A percentile compares a stretch with the other conserved stretches of the same genome.
Evolutionary conservation across 345 rosid species (phyloP).

Genomic region (Erysimum cheiranthoides): DNA sequence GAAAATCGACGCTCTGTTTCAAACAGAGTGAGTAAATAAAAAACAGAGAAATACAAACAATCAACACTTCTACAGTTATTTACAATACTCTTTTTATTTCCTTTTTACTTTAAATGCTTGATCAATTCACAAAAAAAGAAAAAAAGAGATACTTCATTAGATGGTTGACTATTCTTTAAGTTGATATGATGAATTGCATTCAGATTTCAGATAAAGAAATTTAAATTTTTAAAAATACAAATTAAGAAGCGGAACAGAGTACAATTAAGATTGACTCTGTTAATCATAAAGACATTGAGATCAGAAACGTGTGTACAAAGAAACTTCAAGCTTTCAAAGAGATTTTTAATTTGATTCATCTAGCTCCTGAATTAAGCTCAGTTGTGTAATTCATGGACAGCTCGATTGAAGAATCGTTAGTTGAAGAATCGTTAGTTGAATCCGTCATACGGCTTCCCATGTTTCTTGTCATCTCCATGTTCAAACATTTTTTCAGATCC

Average conservation of each 20-base stretch:
- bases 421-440: slow-evolving; percentile 38
- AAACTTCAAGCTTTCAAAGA: neutral
- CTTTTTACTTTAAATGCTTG: no score
- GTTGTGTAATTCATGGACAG: slow-evolving; percentile 39
- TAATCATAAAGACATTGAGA: neutral
- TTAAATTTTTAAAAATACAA: neutral
- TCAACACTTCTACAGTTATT: no score
- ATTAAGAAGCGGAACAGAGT: neutral
- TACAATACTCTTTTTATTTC: no score
- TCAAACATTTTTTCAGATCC: slow-evolving; percentile 51
- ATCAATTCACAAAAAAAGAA: no score
- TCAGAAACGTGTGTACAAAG: slow-evolving; percentile 15
- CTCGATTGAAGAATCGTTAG: slow-evolving; percentile 38
- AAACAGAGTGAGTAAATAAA: no score
- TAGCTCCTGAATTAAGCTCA: slow-evolving; percentile 43
- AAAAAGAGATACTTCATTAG: no score
- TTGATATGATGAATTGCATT: no score
- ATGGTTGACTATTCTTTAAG: no score
- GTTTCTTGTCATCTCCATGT: slow-evolving; percentile 38
- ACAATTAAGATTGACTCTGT: neutral
- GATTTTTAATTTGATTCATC: slow-evolving; percentile 24
- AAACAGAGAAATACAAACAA: no score
- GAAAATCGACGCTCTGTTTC: no score
- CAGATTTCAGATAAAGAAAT: neutral
- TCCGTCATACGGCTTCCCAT: slow-evolving; percentile 42